These are phyloP conservation scores for Cochlearia excelsa DNA, from an alignment of 345 rosid species.

Conservation along the genomic window DNA sequence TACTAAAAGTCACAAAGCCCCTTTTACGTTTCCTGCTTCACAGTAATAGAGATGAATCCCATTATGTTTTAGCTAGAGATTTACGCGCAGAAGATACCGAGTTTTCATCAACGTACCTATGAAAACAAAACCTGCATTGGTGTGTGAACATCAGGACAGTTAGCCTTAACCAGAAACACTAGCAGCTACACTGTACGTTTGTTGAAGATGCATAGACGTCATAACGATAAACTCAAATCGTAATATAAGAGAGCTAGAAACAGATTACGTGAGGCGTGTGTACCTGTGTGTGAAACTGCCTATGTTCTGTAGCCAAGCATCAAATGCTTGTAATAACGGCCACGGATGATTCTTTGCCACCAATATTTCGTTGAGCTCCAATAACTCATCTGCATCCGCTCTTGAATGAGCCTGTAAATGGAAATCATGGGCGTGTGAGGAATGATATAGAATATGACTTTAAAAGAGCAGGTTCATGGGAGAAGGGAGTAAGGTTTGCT, in stretches of 20 bases:
- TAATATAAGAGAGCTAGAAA: slow-evolving; percentile 15
- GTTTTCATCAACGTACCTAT: slow-evolving; percentile 15
- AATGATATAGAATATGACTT: slow-evolving; percentile 4
- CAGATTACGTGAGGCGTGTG: slow-evolving; percentile 4
- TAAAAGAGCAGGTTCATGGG: slow-evolving; percentile 6
- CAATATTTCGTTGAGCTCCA: slow-evolving; percentile 39
- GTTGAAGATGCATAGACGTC: slow-evolving; percentile 1
- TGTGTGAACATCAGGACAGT: neutral
- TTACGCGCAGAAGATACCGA: slow-evolving; percentile 10
- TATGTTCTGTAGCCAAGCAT: slow-evolving; percentile 54
- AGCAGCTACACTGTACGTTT: neutral
- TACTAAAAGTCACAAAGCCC: neutral
- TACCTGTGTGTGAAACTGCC: slow-evolving; percentile 29
- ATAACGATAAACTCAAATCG: neutral
- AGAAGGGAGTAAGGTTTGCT: slow-evolving; percentile 19
- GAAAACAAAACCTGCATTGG: slow-evolving; percentile 19
- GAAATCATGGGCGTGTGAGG: neutral
- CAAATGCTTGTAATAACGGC: slow-evolving; percentile 89
- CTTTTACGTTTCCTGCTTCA: slow-evolving; percentile 11
- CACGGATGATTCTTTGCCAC: slow-evolving; percentile 78
- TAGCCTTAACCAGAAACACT: slow-evolving; percentile 7
- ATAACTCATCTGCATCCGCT: slow-evolving; percentile 61
- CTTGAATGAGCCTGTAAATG: slow-evolving; percentile 72
- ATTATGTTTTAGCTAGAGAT: slow-evolving; percentile 1
- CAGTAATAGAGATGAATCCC: slow-evolving; percentile 3